Base-by-base conservation (phyloP, 257 asterid species). In the Solanum peruvianum region DNA sequence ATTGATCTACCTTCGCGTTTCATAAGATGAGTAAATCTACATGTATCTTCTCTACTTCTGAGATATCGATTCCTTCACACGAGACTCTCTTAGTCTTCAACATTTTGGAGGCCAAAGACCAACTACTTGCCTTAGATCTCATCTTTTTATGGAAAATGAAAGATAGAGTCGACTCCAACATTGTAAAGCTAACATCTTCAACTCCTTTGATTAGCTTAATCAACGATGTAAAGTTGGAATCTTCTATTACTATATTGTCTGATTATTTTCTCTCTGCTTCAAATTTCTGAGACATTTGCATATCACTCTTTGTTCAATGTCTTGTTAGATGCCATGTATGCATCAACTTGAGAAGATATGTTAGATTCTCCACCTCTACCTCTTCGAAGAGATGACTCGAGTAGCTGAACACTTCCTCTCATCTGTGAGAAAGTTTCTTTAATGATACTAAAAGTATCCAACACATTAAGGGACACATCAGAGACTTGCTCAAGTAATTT, bases 101-200 rank as follows among this genome's bases (percentile, higher is more conserved):
- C 25, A 89, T 15, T 76, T 92, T 92, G 9, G 91, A 89, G 64
- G 91, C 86, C 44, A 90, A 27, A 11, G 92, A 87, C 92, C 92
- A 89, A 66, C 62, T 6, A 58, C 31, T 83, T 31, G 52, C 45
- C 52, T 45, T 81, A 35, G 90, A 85, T 47, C n/a, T 70, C 33
- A 47, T 71, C 69, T 90, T 88, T 39, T 41, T 14, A n/a, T 87
- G 80, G 2, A 88, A 86, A 12, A 89, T 25, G 35, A 83, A 44
- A 3, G 86, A 62, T 60, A 91, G 23, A 72, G 25, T 21, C 7
- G 86, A 87, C 82, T 81, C 88, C 67, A 91, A 58, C 33, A 31
- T 76, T 3, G 52, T 41, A 14, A 86, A 67, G 42, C 49, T 88
- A 44, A 82, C 58, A 47, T 86, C 69, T 88, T 90, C 91, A 10